Evolutionary conservation across 768 basidiomycete species (phyloP), one percentile per base, ranked within the genome.

Genomic region (Clathrus columnatus): DNA sequence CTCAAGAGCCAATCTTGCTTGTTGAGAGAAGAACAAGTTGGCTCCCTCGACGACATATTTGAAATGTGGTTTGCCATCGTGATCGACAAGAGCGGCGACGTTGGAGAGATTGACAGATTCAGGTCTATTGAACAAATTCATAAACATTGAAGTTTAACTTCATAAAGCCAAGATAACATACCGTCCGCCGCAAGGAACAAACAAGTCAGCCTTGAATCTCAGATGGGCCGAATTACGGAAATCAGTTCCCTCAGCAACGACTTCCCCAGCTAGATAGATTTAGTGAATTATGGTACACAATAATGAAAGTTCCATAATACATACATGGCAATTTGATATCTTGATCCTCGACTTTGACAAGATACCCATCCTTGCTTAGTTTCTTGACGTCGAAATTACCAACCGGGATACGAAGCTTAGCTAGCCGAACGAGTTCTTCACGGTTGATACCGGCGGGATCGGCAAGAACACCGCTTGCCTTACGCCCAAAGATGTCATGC

Each of bases 61-160:
- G 85, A 91, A 98, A 75, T 95, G 86, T 8, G 92, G 87, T 68
- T 96, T 96, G 63, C 94, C 95, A 59, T 99, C 96, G 2, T 82
- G 71, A 61, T 98, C 95, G 50, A 91, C 76, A 51, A 99, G 78
- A 11, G 84, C 84, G 45, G 86, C 80, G 60, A 99, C 89, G 64
- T 99, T 99, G 27, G 92, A 91, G 68, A 98, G 87, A 71, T 97
- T 97, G 69, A 99, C 85, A 3, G 96, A 91, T 67, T 95, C 93
- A 5, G 94, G 93, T 24, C 84, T 81, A 56, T n/a, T n/a, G n/a
- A n/a, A n/a, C n/a, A n/a, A n/a, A n/a, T n/a, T n/a, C n/a, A n/a
- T n/a, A n/a, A n/a, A n/a, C n/a, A n/a, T n/a, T n/a, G n/a, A n/a
- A n/a, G n/a, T n/a, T n/a, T 36, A 5, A 3, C 2, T 36, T 36